These are phyloP conservation scores for Dioszegia crocea DNA, from an alignment of 768 basidiomycete species.

Conservation along the genomic window DNA sequence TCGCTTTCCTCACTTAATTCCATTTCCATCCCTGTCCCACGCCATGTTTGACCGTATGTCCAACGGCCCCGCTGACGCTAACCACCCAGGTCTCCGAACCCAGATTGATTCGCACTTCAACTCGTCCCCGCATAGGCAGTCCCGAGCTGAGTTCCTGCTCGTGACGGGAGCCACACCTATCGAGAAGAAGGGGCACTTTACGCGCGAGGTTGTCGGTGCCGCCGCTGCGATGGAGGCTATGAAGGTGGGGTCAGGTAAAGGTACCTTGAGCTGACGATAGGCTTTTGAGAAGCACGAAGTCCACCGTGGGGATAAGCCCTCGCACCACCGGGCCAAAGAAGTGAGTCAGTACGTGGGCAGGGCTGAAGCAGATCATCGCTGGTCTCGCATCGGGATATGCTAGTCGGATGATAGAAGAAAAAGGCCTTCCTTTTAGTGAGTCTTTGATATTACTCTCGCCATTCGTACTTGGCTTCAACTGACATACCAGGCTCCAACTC, in stretches of 20 bases:
- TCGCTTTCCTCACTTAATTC: no score
- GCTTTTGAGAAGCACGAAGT: slow-evolving; percentile 34
- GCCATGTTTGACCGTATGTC: slow-evolving; percentile 13
- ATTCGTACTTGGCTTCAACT: no score
- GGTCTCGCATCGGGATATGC: slow-evolving; percentile 32
- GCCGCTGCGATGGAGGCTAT: slow-evolving; percentile 40
- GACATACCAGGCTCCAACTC: slow-evolving; percentile 12
- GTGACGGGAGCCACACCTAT: slow-evolving; percentile 26
- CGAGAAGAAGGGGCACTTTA: slow-evolving; percentile 40
- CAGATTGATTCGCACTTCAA: slow-evolving; percentile 5
- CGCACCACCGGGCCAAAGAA: slow-evolving; percentile 16
- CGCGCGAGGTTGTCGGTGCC: slow-evolving; percentile 35
- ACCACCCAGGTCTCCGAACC: not conserved
- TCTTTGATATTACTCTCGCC: no score
- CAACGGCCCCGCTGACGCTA: not conserved
- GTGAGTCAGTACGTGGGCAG: not conserved
- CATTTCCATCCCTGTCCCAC: no score
- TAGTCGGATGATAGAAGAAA: slow-evolving; percentile 36
- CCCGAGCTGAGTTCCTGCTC: slow-evolving; percentile 37
- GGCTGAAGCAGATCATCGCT: slow-evolving; percentile 26
- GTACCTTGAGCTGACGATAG: not conserved
- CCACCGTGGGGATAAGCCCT: slow-evolving; percentile 19
- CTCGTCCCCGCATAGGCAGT: slow-evolving; percentile 3
- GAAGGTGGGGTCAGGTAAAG: no score
- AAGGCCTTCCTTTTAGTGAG: slow-evolving; percentile 40